Conservation (phyloP, 2,329 filamentous ascomycete genomes). For the Trichophyton mentagrophytes region DNA sequence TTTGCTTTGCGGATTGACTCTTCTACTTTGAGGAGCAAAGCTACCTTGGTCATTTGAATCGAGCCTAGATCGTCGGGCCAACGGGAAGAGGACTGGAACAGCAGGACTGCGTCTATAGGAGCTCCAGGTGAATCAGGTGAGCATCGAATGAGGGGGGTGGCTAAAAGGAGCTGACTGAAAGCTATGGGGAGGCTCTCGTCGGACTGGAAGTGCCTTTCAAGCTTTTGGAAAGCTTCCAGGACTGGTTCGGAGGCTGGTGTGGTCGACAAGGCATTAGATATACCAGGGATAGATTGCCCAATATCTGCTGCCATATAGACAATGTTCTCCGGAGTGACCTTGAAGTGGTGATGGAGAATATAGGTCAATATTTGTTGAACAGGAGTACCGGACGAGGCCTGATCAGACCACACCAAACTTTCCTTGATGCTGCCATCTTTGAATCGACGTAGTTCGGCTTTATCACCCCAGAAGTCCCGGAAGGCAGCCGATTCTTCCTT, state of each 20-base stretch:
- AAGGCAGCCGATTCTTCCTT: conserved; percentile 72
- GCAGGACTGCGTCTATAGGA: conserved; percentile 68
- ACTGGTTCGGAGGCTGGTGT: conserved; percentile 39
- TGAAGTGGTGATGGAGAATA: conserved; percentile 57
- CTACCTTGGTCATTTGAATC: conserved; percentile 87
- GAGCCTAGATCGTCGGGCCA: conserved; percentile 89
- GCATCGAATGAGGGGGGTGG: conserved; percentile 61
- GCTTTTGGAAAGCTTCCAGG: conserved; percentile 54
- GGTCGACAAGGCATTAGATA: conserved; percentile 40
- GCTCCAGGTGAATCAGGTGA: conserved; percentile 37
- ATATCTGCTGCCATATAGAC: conserved; percentile 41
- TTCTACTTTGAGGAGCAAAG: conserved; percentile 64
- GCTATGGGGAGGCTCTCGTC: conserved; percentile 80
- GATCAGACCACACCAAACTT: conserved; percentile 70
- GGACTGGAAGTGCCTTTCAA: conserved; percentile 64
- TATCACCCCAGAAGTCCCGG: conserved; percentile 87
- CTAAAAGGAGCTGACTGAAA: conserved; percentile 63
- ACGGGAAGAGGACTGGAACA: conserved; percentile 82
- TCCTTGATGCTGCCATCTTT: conserved; percentile 90
- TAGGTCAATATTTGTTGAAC: conserved; percentile 69
- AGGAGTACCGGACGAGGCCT: conserved; percentile 48
- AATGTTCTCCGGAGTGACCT: conserved; percentile 40
- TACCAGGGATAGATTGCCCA: conserved; percentile 24
- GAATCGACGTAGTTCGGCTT: conserved; percentile 83
- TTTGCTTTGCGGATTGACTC: conserved; percentile 55